A percentile compares a stretch with the other conserved stretches of the same genome.
phyloP scores from a whole-genome alignment of 306 rosid genomes.

The Casuarina cunninghamiana region DNA sequence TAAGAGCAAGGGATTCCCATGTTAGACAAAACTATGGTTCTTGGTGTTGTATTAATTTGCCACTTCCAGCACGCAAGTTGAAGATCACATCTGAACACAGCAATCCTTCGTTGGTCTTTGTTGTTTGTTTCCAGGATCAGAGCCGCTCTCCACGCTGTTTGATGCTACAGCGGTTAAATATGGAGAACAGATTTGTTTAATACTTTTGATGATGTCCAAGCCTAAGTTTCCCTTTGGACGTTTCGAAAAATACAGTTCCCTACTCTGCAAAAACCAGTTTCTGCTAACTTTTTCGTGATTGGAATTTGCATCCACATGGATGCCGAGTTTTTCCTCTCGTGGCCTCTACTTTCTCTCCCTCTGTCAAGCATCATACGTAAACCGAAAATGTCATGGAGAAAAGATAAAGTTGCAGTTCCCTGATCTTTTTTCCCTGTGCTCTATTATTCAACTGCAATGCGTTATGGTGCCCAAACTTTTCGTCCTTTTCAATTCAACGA shows the following conservation, averaged over 20 bases:
- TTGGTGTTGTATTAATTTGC: neutral
- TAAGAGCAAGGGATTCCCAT: neutral
- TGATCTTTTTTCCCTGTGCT: no score
- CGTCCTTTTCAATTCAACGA: neutral
- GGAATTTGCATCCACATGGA: neutral
- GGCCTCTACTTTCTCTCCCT: no score
- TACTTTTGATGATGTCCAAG: neutral
- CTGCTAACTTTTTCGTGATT: neutral
- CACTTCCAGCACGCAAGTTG: neutral
- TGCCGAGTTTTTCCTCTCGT: no score
- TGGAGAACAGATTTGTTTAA: neutral
- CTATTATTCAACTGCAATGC: neutral
- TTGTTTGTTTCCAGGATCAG: neutral
- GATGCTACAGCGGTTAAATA: neutral
- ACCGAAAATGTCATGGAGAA: no score
- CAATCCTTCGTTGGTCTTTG: neutral
- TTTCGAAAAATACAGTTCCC: neutral
- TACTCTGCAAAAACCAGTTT: neutral
- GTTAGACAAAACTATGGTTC: neutral
- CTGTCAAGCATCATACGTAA: no score
- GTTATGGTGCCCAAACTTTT: neutral
- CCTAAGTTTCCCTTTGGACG: neutral
- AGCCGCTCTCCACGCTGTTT: neutral
- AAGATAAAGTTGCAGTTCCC: no score
- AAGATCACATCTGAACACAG: no score